Evolutionary conservation across 306 rosid species (phyloP).

Genomic region (Spatholobus suberectus): DNA sequence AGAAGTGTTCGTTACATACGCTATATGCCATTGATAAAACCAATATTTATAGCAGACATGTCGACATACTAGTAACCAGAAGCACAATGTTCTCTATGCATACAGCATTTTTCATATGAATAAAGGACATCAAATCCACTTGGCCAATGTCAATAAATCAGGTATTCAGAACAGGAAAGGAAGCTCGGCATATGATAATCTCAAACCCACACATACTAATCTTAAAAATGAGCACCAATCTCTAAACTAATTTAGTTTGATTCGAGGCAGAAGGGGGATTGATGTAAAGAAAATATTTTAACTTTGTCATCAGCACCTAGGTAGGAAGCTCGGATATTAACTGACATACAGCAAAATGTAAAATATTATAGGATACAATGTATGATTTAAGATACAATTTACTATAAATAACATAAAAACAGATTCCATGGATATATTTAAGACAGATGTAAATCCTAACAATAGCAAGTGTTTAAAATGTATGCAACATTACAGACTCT

Average conservation of each 20-base stretch:
- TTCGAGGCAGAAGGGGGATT: background rate
- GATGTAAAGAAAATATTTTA: background rate
- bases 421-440: background rate
- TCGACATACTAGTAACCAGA: background rate
- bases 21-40: background rate
- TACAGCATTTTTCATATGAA: background rate
- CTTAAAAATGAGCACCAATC: background rate
- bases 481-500: background rate
- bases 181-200: background rate
- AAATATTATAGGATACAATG: background rate
- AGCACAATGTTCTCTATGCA: background rate
- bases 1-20: background rate
- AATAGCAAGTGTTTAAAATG: background rate
- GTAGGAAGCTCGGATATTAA: background rate
- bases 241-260: background rate
- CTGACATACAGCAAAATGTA: background rate
- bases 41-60: background rate
- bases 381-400: background rate
- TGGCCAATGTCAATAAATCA: background rate
- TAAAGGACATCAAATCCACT: background rate
- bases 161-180: background rate
- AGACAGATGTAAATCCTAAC: background rate
- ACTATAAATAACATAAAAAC: background rate
- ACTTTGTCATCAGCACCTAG: background rate
- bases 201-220: background rate